Percentiles rank a stretch among this genome's conserved stretches.
phyloP scores from a whole-genome alignment of 202 grass and related monocot species.

The Carex sylvatica region DNA sequence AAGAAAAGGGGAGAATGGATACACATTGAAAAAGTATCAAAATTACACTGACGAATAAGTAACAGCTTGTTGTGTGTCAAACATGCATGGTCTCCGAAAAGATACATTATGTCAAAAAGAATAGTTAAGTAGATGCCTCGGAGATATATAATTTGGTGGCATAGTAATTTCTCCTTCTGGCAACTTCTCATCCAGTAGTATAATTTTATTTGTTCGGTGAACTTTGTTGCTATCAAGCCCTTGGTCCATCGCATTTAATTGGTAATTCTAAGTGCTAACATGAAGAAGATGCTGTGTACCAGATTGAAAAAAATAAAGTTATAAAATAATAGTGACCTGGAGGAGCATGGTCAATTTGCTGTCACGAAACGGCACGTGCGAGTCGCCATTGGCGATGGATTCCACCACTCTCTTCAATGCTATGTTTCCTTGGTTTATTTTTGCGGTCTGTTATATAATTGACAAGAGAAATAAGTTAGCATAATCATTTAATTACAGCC shows the following conservation, averaged over 20 bases:
- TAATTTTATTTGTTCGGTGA: background rate
- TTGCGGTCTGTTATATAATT: constrained; percentile 60
- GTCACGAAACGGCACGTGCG: constrained; percentile 90
- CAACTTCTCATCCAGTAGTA: background rate
- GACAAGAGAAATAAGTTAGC: background rate
- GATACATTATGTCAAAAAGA: background rate
- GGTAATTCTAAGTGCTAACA: background rate
- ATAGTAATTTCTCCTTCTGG: background rate
- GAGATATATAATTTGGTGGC: background rate
- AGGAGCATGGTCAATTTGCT: constrained; percentile 97
- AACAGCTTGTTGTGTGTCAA: background rate
- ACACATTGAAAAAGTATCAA: background rate
- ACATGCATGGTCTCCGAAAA: background rate
- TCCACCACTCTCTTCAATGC: constrained; percentile 93
- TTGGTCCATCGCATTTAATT: background rate
- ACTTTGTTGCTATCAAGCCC: background rate
- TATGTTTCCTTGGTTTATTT: constrained; percentile 88
- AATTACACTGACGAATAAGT: background rate
- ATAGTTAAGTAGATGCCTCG: background rate
- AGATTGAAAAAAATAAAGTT: background rate
- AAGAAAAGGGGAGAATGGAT: background rate
- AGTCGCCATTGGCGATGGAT: constrained; percentile 89
- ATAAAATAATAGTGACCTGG: constrained; percentile 40
- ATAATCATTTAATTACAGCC: background rate
- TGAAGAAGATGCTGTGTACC: background rate